These are phyloP conservation scores for Deinandra increscens DNA, from an alignment of 129 eudicot genomes.

Conservation along the genomic window DNA sequence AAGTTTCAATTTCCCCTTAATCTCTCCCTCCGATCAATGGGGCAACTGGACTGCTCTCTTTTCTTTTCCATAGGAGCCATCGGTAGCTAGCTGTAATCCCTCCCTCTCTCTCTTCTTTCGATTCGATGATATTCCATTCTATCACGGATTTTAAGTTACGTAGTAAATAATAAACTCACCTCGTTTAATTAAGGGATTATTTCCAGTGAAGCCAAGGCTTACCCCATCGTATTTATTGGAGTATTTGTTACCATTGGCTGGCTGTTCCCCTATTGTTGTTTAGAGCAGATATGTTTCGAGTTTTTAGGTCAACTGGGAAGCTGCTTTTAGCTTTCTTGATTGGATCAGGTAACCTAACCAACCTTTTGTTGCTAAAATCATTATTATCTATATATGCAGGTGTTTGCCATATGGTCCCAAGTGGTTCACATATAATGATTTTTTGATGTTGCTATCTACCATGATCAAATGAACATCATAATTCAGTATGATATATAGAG, in stretches of 20 bases:
- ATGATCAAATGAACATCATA: too few relatives aligned
- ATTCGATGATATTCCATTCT: neutral
- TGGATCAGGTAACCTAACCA: slow-evolving; percentile 87
- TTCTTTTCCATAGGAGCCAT: slow-evolving; percentile 78
- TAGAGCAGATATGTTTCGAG: slow-evolving; percentile 74
- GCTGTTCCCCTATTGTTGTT: slow-evolving; percentile 77
- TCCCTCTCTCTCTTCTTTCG: neutral
- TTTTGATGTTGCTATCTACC: too few relatives aligned
- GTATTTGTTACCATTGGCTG: slow-evolving; percentile 66
- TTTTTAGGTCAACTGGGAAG: slow-evolving; percentile 66
- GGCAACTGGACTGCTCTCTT: slow-evolving; percentile 94
- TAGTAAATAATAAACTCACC: neutral
- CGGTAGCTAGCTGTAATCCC: slow-evolving; percentile 86
- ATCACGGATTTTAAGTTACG: neutral
- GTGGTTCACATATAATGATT: slow-evolving; percentile 1
- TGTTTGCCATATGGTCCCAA: neutral
- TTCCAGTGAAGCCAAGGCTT: slow-evolving; percentile 67
- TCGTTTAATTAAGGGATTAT: slow-evolving; percentile 55
- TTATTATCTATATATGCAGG: slow-evolving; percentile 9
- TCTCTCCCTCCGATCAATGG: slow-evolving; percentile 82
- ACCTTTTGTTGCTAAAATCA: neutral
- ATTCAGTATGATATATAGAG: too few relatives aligned
- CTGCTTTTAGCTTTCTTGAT: slow-evolving; percentile 81
- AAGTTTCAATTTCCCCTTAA: slow-evolving; percentile 50
- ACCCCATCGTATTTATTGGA: slow-evolving; percentile 56